phyloP scores from a whole-genome alignment of 2,329 filamentous ascomycete species.

The Cyclaneusma minus region DNA sequence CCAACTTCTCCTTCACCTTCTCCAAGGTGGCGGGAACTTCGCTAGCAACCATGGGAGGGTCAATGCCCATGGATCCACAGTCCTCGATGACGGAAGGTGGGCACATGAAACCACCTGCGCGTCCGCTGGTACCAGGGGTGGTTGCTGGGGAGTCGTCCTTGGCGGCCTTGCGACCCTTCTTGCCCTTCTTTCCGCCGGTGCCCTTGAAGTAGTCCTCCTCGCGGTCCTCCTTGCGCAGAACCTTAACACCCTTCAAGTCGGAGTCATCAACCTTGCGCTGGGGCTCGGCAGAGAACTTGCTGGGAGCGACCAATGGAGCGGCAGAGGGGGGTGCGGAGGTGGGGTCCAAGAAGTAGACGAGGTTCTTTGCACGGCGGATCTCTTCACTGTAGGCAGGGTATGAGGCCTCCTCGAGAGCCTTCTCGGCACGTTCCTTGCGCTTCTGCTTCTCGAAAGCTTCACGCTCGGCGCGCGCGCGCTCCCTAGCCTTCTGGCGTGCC shows the following conservation, averaged over 20 bases:
- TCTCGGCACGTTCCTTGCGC: constrained; percentile 61
- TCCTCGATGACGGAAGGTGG: constrained; percentile 87
- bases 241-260: constrained; percentile 70
- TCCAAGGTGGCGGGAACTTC: constrained; percentile 70
- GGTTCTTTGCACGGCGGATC: constrained; percentile 73
- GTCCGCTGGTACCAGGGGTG: constrained; percentile 33
- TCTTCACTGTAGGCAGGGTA: constrained; percentile 85
- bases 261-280: constrained; percentile 72
- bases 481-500: constrained; percentile 57
- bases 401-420: constrained; percentile 65
- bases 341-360: constrained; percentile 87
- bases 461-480: constrained; percentile 70
- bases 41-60: constrained; percentile 72
- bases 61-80: constrained; percentile 67
- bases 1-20: constrained; percentile 85
- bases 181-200: constrained; percentile 66
- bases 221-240: constrained; percentile 74
- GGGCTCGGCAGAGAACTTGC: constrained; percentile 63
- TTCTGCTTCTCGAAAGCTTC: constrained; percentile 56
- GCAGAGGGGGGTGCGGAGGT: constrained; percentile 48
- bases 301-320: constrained; percentile 44
- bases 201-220: constrained; percentile 74
- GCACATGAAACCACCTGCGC: too few relatives aligned
- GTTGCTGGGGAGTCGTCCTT: constrained; percentile 31
- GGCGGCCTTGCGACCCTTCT: constrained; percentile 67